Base-by-base conservation (phyloP, 768 basidiomycete genomes). In the Leucocoprinus leucothites region DNA sequence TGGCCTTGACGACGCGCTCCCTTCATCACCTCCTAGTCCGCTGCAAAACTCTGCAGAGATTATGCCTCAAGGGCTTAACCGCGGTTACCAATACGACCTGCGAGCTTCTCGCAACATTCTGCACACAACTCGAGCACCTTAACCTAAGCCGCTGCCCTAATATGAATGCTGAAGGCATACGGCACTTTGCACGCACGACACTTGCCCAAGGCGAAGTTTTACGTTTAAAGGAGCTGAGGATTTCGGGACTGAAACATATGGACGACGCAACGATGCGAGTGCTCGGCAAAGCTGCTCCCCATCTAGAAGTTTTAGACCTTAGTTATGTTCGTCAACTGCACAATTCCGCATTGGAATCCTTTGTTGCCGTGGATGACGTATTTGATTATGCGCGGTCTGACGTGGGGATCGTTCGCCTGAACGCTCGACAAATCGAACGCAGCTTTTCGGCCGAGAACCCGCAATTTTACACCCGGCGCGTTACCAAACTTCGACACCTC, bases 281-380 rank as follows among this genome's bases (percentile, higher is more conserved):
- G 9, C 72, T 94, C 34, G 92, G 87, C 5, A 80, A 73, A 59
- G 85, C 81, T 2, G 79, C 88, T 0, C 89, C 89, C 18, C 72
- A 75, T 61, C 78, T 95, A 19, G 89, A 92, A 67, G 81, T 91
- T 16, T 73, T 95, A 19, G 93, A 95, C 67, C 70, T 94, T 58
- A 89, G 87, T 69, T 88, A 89, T 63, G 76, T 81, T 54, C 78
- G 78, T 26, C 79, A 84, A 53, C 67, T 94, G 56, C 87, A 86
- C 65, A 91, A 93, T 65, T 85, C 87, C 1, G 82, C 84, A 2
- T 60, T 92, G 58, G 88, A 87, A 43, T 86, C 84, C 2, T 86
- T 91, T 65, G 82, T 91, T 4, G 71, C 81, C 1, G 83, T 82
- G 57, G 64, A 75, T 21, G 70, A 75, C 16, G 65, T 68, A 9